Percentiles rank a stretch among this genome's conserved stretches.
These are phyloP conservation scores for Cylindrodendrum hubeiense DNA, from an alignment of 2,329 filamentous ascomycete genomes.

Conservation along the genomic window DNA sequence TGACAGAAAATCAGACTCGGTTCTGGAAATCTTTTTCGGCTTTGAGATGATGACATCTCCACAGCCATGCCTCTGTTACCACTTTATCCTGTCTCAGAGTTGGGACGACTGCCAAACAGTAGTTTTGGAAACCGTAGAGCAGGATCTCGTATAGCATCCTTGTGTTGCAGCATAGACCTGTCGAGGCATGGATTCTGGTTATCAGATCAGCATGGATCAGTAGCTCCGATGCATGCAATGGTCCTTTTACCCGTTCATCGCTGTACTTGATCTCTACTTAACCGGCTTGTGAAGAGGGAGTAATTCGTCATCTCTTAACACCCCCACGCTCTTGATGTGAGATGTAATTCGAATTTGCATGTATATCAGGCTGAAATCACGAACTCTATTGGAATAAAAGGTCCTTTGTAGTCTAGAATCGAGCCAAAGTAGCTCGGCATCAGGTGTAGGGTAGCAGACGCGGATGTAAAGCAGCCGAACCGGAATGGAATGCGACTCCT, in stretches of 20 bases:
- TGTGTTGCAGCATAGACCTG: too few relatives aligned
- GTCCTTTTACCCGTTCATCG: background rate
- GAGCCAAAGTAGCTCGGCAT: background rate
- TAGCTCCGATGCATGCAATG: too few relatives aligned
- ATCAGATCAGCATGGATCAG: too few relatives aligned
- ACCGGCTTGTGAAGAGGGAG: background rate
- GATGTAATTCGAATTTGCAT: background rate
- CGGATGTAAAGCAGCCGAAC: background rate
- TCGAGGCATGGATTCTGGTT: too few relatives aligned
- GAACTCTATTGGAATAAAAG: background rate
- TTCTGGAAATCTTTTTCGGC: background rate
- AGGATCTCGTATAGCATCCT: background rate
- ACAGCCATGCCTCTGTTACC: background rate
- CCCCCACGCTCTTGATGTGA: background rate
- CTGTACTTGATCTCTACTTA: too few relatives aligned
- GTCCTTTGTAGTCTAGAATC: background rate
- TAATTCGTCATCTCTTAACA: background rate
- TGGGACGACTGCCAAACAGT: background rate
- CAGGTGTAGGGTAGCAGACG: background rate
- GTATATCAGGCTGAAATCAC: background rate
- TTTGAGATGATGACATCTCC: background rate
- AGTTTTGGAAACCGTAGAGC: too few relatives aligned
- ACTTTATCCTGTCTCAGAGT: background rate
- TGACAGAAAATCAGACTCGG: slow-evolving; percentile 1
- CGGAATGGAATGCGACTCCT: background rate